Evolutionary conservation across 2,329 filamentous ascomycete species (phyloP).

Genomic region (Fusarium devonianum): DNA sequence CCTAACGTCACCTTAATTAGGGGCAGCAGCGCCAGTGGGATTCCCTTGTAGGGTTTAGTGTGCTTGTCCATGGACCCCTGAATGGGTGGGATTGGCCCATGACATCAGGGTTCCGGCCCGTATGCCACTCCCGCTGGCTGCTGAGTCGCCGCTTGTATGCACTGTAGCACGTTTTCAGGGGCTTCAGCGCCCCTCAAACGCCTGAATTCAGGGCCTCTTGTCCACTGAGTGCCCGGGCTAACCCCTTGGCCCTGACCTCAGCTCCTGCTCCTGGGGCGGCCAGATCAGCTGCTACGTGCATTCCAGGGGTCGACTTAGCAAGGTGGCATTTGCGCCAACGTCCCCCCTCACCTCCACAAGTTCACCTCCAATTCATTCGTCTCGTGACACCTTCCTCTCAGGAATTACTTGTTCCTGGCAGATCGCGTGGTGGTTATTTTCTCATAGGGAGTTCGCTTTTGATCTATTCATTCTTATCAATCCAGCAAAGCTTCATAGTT

Average conservation of each 20-base stretch:
- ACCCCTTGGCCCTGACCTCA: no score
- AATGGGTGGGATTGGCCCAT: slow-evolving; percentile 7
- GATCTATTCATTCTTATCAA: slow-evolving; percentile 1
- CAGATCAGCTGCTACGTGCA: slow-evolving; percentile 20
- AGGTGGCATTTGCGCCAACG: slow-evolving; percentile 26
- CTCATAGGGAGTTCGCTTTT: background rate
- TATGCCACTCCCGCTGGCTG: no score
- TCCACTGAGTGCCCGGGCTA: background rate
- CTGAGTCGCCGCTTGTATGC: no score
- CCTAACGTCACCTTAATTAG: slow-evolving; percentile 24
- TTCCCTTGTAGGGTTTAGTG: slow-evolving; percentile 18
- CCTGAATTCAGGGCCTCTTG: background rate
- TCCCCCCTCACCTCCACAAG: slow-evolving; percentile 28
- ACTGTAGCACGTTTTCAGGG: background rate
- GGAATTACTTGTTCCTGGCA: slow-evolving; percentile 7
- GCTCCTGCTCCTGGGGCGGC: slow-evolving; percentile 21
- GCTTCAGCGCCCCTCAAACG: no score
- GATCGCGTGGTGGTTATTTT: slow-evolving; percentile 4
- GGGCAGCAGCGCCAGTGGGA: no score
- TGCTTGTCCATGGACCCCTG: slow-evolving; percentile 15
- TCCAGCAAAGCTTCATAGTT: slow-evolving; percentile 1
- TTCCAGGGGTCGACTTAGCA: slow-evolving; percentile 24
- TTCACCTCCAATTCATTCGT: slow-evolving; percentile 18
- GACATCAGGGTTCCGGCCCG: slow-evolving; percentile 9
- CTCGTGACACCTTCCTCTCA: slow-evolving; percentile 25